Evolutionary conservation across 2,329 filamentous ascomycete genomes (phyloP), one percentile per base, ranked within the genome.

Genomic region (Fusarium xyrophilum): DNA sequence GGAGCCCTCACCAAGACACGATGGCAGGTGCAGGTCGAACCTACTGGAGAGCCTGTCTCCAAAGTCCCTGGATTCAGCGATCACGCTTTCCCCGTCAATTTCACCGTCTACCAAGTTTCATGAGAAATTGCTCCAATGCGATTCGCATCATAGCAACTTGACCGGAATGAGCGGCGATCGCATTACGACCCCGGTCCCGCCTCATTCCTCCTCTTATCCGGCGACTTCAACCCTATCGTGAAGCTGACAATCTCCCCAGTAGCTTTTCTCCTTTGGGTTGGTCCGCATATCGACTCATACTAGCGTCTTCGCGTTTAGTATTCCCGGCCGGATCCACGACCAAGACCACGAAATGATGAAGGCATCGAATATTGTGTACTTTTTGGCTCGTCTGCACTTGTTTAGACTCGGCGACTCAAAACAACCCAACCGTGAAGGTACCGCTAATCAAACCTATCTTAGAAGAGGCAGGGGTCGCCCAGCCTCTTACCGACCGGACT

Each of bases 21-120:
- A 40, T 87, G 85, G 85, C 76, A 77, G 52, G 82, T 85, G 3
- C 78, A 82, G 48, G 68, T 84, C 52, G 79, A 83, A 60, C 53
- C 66, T 1, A 67, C 70, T 6, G 73, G 72, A 21, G 73, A 76
- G 28, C 57, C 65, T 15, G 50, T 70, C 32, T 60, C 64, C 13
- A 69, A 67, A 50, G 55, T 76, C n/a, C 69, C 75, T 25, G 73
- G 70, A 15, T 67, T 75, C 50, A 72, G 59, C 25, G 74, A 70
- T 38, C 69, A 72, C 51, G 67, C 70, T 27, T 72, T 74, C 30
- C 73, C 75, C 3, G 73, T 79, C 51, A 76, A 74, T 39, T 80
- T 80, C 48, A 77, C 73, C 2, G 64, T 80, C 25, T 78, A 79
- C 59, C 78, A 80, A 47, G 71, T 80, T 25, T 74, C 74, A 39